Percentiles rank a stretch among this genome's conserved stretches.
Conservation (phyloP, 345 rosid species). For the Citrus sinensis region DNA sequence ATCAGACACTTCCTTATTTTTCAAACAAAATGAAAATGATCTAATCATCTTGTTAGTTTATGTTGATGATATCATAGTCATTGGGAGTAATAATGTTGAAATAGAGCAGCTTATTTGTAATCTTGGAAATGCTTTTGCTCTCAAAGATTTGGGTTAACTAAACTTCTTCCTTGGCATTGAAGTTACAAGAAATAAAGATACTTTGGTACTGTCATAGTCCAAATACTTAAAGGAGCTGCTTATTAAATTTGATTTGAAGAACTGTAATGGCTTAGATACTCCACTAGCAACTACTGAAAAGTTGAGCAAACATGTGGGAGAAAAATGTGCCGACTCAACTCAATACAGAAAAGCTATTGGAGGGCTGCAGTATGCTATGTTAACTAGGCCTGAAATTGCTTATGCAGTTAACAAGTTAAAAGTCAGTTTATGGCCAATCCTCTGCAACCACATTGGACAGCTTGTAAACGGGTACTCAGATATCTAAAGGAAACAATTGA, state of each 20-base stretch:
- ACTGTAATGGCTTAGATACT: neutral
- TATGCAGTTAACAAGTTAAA: neutral
- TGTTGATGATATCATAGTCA: too few relatives aligned
- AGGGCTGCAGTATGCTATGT: neutral
- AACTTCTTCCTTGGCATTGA: too few relatives aligned
- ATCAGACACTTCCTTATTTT: too few relatives aligned
- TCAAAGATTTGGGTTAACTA: too few relatives aligned
- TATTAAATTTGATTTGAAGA: too few relatives aligned
- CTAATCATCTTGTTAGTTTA: too few relatives aligned
- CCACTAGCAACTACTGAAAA: neutral
- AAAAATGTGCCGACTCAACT: neutral
- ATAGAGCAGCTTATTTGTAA: too few relatives aligned
- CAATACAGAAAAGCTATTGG: neutral
- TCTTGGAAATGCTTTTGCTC: too few relatives aligned
- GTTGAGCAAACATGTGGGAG: neutral
- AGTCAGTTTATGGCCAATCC: neutral
- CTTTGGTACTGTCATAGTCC: neutral
- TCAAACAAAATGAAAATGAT: too few relatives aligned
- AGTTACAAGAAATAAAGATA: too few relatives aligned
- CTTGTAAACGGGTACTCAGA: neutral
- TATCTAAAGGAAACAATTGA: neutral
- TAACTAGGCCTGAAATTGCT: neutral
- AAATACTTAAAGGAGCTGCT: too few relatives aligned
- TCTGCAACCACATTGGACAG: accelerated
- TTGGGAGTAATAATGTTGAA: too few relatives aligned